These are phyloP conservation scores for Coix lacrymajobi DNA, from an alignment of 176 grass and related monocot species.

Conservation along the genomic window DNA sequence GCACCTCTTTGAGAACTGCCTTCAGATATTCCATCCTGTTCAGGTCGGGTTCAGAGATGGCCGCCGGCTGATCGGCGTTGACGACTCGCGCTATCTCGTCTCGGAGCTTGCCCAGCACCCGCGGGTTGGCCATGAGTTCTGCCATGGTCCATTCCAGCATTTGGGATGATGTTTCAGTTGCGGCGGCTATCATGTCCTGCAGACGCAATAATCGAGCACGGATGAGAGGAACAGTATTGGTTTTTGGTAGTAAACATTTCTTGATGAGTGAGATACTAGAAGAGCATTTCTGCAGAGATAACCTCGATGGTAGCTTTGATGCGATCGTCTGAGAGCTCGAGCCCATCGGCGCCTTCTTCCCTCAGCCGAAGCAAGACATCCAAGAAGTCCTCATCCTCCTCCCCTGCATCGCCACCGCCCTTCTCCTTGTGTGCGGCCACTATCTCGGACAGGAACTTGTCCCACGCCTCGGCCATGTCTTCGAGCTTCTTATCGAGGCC, in stretches of 20 bases:
- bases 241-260: neutral
- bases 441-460: conserved; percentile 44
- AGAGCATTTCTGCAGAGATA: neutral
- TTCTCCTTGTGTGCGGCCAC: conserved; percentile 40
- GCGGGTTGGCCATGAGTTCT: conserved; percentile 43
- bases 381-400: conserved; percentile 45
- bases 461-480: conserved; percentile 11
- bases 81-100: conserved; percentile 30
- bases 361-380: conserved; percentile 43
- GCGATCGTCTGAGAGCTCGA: conserved; percentile 36
- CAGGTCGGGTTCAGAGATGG: conserved; percentile 33
- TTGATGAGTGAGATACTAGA: neutral
- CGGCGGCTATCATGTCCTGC: conserved; percentile 63
- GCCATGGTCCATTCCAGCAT: conserved; percentile 67
- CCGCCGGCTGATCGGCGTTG: neutral
- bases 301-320: conserved; percentile 46
- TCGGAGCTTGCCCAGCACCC: conserved; percentile 42
- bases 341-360: conserved; percentile 13
- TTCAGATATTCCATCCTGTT: conserved; percentile 39
- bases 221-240: neutral
- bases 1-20: conserved; percentile 57
- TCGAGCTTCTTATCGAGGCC: conserved; percentile 46
- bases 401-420: neutral
- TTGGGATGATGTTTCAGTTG: conserved; percentile 42
- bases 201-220: neutral